These are phyloP conservation scores for Cytospora leucostoma DNA, from an alignment of 2,329 filamentous ascomycete species.

Conservation along the genomic window DNA sequence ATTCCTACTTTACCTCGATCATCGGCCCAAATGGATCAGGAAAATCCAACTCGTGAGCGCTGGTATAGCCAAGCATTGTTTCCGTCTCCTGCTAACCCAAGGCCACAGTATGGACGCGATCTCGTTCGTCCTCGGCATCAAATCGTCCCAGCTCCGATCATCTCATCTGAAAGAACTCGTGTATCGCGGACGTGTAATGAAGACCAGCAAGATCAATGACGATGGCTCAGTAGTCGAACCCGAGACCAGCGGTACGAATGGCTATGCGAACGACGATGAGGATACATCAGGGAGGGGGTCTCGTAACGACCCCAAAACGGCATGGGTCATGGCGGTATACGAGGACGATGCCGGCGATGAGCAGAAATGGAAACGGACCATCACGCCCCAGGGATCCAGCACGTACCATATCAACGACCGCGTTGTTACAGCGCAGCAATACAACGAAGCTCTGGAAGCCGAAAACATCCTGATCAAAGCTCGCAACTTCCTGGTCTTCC, in stretches of 20 bases:
- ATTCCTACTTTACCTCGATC: conserved; percentile 98
- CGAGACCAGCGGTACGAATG: conserved; percentile 62
- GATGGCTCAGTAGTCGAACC: conserved; percentile 72
- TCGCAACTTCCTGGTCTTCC: conserved; percentile 96
- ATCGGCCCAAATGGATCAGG: conserved; percentile 99
- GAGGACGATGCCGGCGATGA: conserved; percentile 95
- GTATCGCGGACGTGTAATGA: conserved; percentile 91
- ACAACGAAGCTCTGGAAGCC: conserved; percentile 87
- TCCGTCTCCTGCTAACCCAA: conserved; percentile 31
- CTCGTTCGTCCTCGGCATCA: conserved; percentile 97
- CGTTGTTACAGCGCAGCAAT: conserved; percentile 83
- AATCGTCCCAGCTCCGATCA: conserved; percentile 96
- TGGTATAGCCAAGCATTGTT: not conserved
- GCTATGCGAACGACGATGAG: conserved; percentile 61
- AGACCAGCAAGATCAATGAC: conserved; percentile 88
- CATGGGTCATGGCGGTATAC: conserved; percentile 99
- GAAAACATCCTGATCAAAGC: conserved; percentile 99
- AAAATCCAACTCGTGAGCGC: conserved; percentile 89
- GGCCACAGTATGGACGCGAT: conserved; percentile 89
- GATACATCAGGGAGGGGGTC: conserved; percentile 63
- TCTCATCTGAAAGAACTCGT: conserved; percentile 92
- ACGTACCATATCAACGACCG: conserved; percentile 97
- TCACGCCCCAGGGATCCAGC: conserved; percentile 84
- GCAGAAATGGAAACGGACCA: conserved; percentile 93
- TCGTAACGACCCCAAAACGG: conserved; percentile 85